These are phyloP conservation scores for Hyaloscypha bicolor DNA, from an alignment of 495 filamentous ascomycete species.

Conservation along the genomic window DNA sequence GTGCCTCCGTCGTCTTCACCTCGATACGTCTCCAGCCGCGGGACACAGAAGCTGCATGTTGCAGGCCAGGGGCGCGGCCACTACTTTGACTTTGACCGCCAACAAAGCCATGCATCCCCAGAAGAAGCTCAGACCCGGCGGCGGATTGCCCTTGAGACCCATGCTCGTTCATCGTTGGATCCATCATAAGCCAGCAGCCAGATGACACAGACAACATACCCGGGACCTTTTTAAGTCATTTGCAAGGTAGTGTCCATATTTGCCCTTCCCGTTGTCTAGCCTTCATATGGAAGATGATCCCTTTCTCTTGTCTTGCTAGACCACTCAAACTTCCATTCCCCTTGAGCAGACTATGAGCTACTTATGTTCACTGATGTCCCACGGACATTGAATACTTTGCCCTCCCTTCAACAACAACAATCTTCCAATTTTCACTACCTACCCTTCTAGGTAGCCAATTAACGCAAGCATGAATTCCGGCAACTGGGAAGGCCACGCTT, in stretches of 20 bases:
- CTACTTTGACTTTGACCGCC: slow-evolving; percentile 32
- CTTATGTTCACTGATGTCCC: slow-evolving; percentile 11
- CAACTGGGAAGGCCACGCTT: slow-evolving; percentile 12
- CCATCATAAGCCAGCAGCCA: slow-evolving; percentile 25
- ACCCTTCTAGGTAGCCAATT: neutral
- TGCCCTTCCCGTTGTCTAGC: slow-evolving; percentile 31
- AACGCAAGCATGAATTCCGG: slow-evolving; percentile 27
- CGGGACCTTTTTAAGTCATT: slow-evolving; percentile 29
- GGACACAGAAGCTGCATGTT: slow-evolving; percentile 30
- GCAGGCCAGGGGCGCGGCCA: slow-evolving; percentile 30
- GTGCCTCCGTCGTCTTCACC: slow-evolving; percentile 20
- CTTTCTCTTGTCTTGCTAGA: slow-evolving; percentile 20
- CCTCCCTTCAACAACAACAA: slow-evolving; percentile 4
- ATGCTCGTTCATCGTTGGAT: slow-evolving; percentile 25
- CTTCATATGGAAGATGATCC: slow-evolving; percentile 21
- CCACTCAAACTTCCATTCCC: slow-evolving; percentile 22
- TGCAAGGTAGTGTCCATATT: slow-evolving; percentile 31
- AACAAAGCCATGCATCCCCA: slow-evolving; percentile 34
- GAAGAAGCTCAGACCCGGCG: slow-evolving; percentile 33
- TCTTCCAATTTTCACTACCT: slow-evolving; percentile 1
- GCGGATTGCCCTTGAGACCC: slow-evolving; percentile 27
- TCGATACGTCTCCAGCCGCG: slow-evolving; percentile 32
- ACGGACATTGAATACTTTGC: slow-evolving; percentile 1
- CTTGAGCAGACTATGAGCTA: slow-evolving; percentile 16
- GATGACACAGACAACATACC: slow-evolving; percentile 33